A percentile compares a stretch with the other conserved stretches of the same genome.
Evolutionary conservation across 2,329 filamentous ascomycete species (phyloP).

Genomic region (Neofusicoccum umdonicola): DNA sequence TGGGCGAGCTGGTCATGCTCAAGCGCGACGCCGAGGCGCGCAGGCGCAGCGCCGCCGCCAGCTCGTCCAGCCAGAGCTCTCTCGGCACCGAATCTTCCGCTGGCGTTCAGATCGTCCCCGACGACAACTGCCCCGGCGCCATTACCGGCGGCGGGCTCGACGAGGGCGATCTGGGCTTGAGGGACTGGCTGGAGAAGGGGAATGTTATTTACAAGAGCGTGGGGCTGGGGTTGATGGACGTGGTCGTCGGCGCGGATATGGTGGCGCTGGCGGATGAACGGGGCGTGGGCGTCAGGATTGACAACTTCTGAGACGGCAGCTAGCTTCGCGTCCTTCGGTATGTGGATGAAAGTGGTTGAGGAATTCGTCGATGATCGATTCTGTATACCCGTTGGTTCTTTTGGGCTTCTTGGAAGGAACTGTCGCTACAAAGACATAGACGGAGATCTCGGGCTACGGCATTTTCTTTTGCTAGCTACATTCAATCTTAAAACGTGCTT

Average conservation of each 20-base stretch:
- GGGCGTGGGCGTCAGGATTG: slow-evolving; percentile 55
- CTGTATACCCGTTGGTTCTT: too few species aligned
- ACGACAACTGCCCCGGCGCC: slow-evolving; percentile 24
- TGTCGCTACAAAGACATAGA: too few species aligned
- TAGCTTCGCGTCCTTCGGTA: not conserved
- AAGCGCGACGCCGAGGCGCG: slow-evolving; percentile 51
- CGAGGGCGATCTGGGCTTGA: slow-evolving; percentile 41
- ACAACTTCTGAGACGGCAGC: slow-evolving; percentile 39
- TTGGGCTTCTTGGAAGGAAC: too few species aligned
- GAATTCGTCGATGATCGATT: too few species aligned
- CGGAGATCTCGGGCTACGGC: too few species aligned
- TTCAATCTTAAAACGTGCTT: too few species aligned
- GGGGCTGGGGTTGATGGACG: slow-evolving; percentile 66
- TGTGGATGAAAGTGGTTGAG: not conserved
- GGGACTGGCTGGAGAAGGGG: slow-evolving; percentile 60
- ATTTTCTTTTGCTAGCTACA: too few species aligned
- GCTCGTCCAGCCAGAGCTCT: not conserved
- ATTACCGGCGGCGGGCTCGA: slow-evolving; percentile 29
- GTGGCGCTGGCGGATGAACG: slow-evolving; percentile 55
- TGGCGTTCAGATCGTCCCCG: slow-evolving; percentile 26
- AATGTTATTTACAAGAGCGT: slow-evolving; percentile 71
- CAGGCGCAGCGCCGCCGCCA: slow-evolving; percentile 23
- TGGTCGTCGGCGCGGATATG: slow-evolving; percentile 61
- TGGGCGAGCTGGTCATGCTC: slow-evolving; percentile 76
- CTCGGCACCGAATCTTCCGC: slow-evolving; percentile 23